Evolutionary conservation across 495 filamentous ascomycete species (phyloP), one percentile per base, ranked within the genome.

Genomic region (Entonaema liquescens): DNA sequence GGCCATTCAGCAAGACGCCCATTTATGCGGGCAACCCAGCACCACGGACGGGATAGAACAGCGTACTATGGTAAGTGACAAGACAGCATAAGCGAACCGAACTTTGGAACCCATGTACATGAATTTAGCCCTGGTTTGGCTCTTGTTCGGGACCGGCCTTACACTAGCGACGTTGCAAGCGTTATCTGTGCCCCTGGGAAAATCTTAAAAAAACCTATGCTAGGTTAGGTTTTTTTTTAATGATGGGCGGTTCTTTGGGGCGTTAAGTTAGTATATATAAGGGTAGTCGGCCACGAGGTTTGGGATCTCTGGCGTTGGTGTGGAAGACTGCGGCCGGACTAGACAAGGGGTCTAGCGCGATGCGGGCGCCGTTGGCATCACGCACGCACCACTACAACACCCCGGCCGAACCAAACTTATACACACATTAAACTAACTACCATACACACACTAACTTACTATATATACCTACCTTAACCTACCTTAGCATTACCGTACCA

Each of bases 261-360:
- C 6, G 31, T 33, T 2, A 33, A 33, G 11, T 9, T 50, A 54
- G 12, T 58, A 38, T 23, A 49, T 40, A 50, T 52, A 35, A 62
- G 59, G 44, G 3, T 13, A 33, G 31, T 33, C 31, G 31, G 31
- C 31, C 31, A 33, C 31, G 31, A 33, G 31, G 31, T 33, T 33
- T 33, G 11, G 31, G 31, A 33, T 33, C 31, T 54, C 23, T 38
- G 47, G 36, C 13, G 44, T 28, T 71, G 67, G 75, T 75, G 75
- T 77, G 75, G 75, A 56, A 77, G 75, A 77, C 72, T 33, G 19
- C 63, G 67, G 66, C 40, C 60, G 67, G 60, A 74, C 75, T 77
- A 77, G 75, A 77, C 75, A 77, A 77, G 75, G 75, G 74, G 69
- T 59, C 54, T 49, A 67, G 62, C 53, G 49, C 49, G 23, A 53